These are phyloP conservation scores for Silene conica DNA, from an alignment of 148 eudicot species.

Conservation along the genomic window DNA sequence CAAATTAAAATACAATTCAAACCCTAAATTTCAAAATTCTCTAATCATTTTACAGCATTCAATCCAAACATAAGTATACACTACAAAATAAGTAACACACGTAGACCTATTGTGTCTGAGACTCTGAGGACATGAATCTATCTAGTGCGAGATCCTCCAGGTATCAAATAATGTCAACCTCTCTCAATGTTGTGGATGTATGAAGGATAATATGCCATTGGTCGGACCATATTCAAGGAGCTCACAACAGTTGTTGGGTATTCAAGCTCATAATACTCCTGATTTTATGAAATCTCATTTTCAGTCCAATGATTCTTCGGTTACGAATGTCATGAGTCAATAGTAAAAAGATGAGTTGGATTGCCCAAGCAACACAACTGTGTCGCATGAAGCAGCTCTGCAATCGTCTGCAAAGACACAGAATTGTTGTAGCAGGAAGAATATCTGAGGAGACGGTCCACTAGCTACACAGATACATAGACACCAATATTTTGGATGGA, in stretches of 20 bases:
- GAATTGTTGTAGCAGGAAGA: constrained; percentile 34
- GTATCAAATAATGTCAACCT: constrained; percentile 32
- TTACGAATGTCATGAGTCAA: constrained; percentile 30
- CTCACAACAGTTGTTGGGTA: constrained; percentile 28
- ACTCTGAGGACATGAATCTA: constrained; percentile 34
- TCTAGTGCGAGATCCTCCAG: constrained; percentile 31
- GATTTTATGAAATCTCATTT: constrained; percentile 28
- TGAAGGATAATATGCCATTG: constrained; percentile 35
- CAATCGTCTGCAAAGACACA: constrained; percentile 31
- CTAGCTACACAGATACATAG: too few species aligned
- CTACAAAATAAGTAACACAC: too few species aligned
- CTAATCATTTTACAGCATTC: too few species aligned
- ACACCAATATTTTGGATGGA: too few species aligned
- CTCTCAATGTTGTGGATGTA: constrained; percentile 29
- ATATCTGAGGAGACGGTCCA: constrained; percentile 26
- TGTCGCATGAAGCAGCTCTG: constrained; percentile 22
- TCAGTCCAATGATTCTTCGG: constrained; percentile 44
- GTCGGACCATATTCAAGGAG: constrained; percentile 33
- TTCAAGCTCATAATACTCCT: constrained; percentile 37
- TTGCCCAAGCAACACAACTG: constrained; percentile 25
- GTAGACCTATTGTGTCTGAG: too few species aligned
- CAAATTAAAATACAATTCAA: too few species aligned
- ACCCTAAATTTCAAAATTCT: too few species aligned
- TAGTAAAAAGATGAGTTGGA: constrained; percentile 35
- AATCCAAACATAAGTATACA: too few species aligned